Percentiles rank a stretch among this genome's conserved stretches.
These are phyloP conservation scores for Bertia moriformis DNA, from an alignment of 2,329 filamentous ascomycete species.

Conservation along the genomic window DNA sequence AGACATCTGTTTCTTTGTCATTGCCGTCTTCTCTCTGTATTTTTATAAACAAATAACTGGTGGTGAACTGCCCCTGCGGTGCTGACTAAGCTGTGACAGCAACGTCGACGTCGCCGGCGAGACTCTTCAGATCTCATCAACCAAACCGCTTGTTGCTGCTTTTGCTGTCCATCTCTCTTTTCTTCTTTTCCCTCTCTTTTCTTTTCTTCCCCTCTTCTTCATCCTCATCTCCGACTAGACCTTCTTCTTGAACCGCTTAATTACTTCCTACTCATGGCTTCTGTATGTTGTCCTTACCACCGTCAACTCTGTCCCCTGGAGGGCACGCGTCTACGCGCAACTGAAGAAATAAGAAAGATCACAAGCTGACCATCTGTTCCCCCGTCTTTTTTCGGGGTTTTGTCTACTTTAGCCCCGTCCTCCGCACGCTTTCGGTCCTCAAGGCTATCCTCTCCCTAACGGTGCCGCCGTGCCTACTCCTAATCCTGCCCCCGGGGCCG, in stretches of 20 bases:
- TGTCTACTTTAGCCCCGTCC: constrained; percentile 25
- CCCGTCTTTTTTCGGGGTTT: too few relatives aligned
- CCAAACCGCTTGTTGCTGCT: too few relatives aligned
- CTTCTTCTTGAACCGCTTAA: constrained; percentile 2
- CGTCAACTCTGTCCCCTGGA: not conserved
- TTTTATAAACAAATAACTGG: too few relatives aligned
- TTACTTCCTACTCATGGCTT: constrained; percentile 1
- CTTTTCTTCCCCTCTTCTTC: constrained; percentile 7
- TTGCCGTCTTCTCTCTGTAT: too few relatives aligned
- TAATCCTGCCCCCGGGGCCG: constrained; percentile 21
- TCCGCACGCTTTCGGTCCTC: constrained; percentile 22
- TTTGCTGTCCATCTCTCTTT: too few relatives aligned
- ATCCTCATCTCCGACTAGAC: constrained; percentile 5
- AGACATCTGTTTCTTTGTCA: too few relatives aligned
- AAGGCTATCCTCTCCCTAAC: constrained; percentile 27
- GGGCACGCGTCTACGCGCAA: not conserved
- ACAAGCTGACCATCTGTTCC: not conserved
- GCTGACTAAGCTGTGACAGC: too few relatives aligned
- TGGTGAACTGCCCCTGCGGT: too few relatives aligned
- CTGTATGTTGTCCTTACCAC: constrained; percentile 2
- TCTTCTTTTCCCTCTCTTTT: constrained; percentile 8
- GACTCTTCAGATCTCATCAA: too few relatives aligned
- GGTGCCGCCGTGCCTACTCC: constrained; percentile 21
- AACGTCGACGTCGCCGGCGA: too few relatives aligned
- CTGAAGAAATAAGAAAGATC: too few relatives aligned